A percentile compares a stretch with the other conserved stretches of the same genome.
Evolutionary conservation across 202 grass and related monocot genomes (phyloP).

Genomic region (Setaria viridis): DNA sequence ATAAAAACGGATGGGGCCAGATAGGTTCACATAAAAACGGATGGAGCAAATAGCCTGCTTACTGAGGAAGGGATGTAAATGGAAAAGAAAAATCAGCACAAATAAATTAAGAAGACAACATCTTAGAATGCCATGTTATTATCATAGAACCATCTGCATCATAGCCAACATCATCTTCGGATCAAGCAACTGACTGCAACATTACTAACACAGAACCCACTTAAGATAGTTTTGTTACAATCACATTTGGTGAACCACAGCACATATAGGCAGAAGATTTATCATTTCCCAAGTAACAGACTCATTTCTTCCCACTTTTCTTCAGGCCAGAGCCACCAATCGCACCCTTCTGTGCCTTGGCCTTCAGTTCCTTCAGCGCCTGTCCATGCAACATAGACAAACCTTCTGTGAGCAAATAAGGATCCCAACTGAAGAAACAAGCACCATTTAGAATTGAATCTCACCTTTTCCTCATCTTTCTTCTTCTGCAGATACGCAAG

Average conservation of each 20-base stretch:
- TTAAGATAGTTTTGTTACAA: conserved; percentile 37
- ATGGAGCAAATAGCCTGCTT: too few relatives aligned
- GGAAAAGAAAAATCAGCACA: not conserved
- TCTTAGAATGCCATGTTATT: conserved; percentile 31
- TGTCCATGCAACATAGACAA: conserved; percentile 29
- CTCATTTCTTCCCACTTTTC: conserved; percentile 99
- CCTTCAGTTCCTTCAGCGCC: conserved; percentile 89
- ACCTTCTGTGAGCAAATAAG: not conserved
- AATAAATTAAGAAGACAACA: not conserved
- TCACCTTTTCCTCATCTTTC: conserved; percentile 95
- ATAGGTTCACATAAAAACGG: too few relatives aligned
- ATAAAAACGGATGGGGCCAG: too few relatives aligned
- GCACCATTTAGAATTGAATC: not conserved
- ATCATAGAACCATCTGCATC: conserved; percentile 23
- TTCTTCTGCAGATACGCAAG: conserved; percentile 87
- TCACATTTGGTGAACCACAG: conserved; percentile 25
- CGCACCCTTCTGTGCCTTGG: conserved; percentile 92
- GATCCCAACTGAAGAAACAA: not conserved
- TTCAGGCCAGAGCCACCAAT: conserved; percentile 92
- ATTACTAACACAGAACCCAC: conserved; percentile 20
- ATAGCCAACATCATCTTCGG: conserved; percentile 41
- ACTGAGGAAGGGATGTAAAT: too few relatives aligned
- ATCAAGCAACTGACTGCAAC: conserved; percentile 43
- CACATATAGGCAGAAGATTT: conserved; percentile 36
- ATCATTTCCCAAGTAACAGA: conserved; percentile 15